These are phyloP conservation scores for Tritrichomonas foetus DNA, from an alignment of 208 protist species.

Conservation along the genomic window DNA sequence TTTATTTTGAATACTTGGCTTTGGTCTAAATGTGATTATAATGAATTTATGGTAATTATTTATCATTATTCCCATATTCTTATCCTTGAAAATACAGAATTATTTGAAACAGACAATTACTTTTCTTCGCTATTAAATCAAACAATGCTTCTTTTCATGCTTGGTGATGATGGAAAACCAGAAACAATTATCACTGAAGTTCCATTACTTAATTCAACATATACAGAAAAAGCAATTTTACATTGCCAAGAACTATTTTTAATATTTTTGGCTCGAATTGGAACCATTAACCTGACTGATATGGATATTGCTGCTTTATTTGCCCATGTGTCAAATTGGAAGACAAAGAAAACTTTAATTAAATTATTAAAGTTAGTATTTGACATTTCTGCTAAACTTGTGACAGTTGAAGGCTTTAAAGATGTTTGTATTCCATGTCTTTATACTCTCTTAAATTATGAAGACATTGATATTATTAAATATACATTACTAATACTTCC, in stretches of 20 bases:
- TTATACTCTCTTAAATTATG: not conserved
- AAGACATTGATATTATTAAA: not conserved
- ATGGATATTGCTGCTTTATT: not conserved
- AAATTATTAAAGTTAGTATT: not conserved
- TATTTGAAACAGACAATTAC: not conserved
- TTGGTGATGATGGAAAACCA: not conserved
- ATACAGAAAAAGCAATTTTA: not conserved
- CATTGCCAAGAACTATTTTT: not conserved
- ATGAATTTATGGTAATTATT: not conserved
- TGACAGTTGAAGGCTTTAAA: not conserved
- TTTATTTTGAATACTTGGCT: not conserved
- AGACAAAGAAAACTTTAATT: not conserved
- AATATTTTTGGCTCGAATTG: not conserved
- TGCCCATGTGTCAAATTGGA: not conserved
- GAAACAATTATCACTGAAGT: not conserved
- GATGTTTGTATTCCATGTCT: not conserved
- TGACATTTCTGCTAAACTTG: not conserved
- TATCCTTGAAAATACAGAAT: not conserved
- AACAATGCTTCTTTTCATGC: not conserved
- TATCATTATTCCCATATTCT: not conserved
- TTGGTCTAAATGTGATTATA: not conserved
- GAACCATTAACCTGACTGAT: not conserved
- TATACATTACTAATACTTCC: too few relatives aligned
- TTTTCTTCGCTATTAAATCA: not conserved
- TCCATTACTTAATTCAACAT: not conserved